Evolutionary conservation across 139 green algal genomes (phyloP).

Genomic region (Deuterostichococcus epilithicus): DNA sequence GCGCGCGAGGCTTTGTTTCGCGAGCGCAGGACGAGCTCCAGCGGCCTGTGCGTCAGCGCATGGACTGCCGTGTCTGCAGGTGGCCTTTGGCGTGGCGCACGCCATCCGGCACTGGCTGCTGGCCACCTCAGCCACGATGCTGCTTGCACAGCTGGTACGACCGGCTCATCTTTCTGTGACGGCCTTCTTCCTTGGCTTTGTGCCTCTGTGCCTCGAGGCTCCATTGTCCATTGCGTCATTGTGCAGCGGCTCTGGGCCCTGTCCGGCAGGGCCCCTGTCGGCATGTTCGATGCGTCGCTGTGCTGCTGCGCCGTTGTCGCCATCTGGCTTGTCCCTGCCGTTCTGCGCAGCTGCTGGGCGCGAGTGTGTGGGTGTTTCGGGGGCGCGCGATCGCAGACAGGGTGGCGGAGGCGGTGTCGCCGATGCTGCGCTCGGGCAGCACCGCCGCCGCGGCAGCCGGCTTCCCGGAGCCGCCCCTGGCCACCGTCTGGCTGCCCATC

Average conservation of each 20-base stretch:
- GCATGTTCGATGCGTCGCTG: too few species aligned
- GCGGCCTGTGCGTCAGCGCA: too few species aligned
- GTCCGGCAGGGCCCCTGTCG: too few species aligned
- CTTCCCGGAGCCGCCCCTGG: neutral
- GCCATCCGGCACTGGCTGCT: slow-evolving; percentile 60
- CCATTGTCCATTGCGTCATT: too few species aligned
- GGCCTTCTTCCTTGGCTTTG: too few species aligned
- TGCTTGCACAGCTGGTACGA: slow-evolving; percentile 54
- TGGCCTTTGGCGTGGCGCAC: slow-evolving; percentile 52
- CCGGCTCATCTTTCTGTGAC: neutral
- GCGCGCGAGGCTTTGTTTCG: too few species aligned
- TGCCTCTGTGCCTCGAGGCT: too few species aligned
- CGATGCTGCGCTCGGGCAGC: slow-evolving; percentile 2
- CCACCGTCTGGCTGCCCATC: slow-evolving; percentile 25
- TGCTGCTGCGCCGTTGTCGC: too few species aligned
- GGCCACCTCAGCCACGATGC: slow-evolving; percentile 48
- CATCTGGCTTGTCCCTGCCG: too few species aligned
- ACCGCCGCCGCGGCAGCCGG: neutral
- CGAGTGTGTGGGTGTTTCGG: slow-evolving; percentile 14
- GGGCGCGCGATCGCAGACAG: neutral
- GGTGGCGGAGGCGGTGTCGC: slow-evolving; percentile 6
- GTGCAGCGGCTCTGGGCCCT: too few species aligned
- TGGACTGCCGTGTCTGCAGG: slow-evolving; percentile 27
- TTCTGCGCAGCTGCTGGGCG: slow-evolving; percentile 19
- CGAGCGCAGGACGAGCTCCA: too few species aligned